These are phyloP conservation scores for Ceratocystis alfenasii DNA, from an alignment of 2,329 filamentous ascomycete genomes.

Conservation along the genomic window DNA sequence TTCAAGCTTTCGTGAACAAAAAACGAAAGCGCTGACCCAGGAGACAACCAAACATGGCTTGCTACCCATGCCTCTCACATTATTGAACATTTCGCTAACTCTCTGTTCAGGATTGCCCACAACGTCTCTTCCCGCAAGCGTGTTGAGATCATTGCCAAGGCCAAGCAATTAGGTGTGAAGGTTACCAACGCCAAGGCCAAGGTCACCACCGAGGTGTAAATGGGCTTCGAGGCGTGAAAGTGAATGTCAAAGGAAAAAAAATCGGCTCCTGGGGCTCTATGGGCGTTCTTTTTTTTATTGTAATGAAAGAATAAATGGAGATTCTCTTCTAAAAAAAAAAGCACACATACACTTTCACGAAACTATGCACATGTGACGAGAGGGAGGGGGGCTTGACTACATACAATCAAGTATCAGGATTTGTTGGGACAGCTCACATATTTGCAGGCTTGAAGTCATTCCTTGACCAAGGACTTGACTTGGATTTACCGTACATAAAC, in stretches of 20 bases:
- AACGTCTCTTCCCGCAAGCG: slow-evolving; percentile 97
- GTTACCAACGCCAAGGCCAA: slow-evolving; percentile 99
- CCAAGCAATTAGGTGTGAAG: slow-evolving; percentile 98
- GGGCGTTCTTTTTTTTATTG: slow-evolving; percentile 23
- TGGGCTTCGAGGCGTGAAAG: slow-evolving; percentile 19
- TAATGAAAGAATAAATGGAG: slow-evolving; percentile 22
- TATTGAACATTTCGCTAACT: slow-evolving; percentile 29
- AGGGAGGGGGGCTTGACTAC: not conserved
- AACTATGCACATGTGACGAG: not conserved
- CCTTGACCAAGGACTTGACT: not conserved
- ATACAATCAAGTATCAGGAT: not conserved
- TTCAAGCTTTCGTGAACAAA: not conserved
- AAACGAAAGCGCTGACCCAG: not conserved
- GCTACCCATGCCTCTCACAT: not conserved
- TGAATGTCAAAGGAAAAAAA: slow-evolving; percentile 22
- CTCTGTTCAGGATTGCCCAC: slow-evolving; percentile 71
- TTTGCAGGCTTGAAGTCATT: not conserved
- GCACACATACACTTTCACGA: slow-evolving; percentile 22
- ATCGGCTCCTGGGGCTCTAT: slow-evolving; percentile 22
- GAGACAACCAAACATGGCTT: not conserved
- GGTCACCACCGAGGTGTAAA: slow-evolving; percentile 86
- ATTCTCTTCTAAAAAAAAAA: slow-evolving; percentile 22
- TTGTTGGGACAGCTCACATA: no score
- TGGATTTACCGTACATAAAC: not conserved
- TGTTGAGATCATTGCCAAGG: slow-evolving; percentile 92